These are phyloP conservation scores for Corallochytrium limacisporum DNA, from an alignment of 78 protist species.

Conservation along the genomic window DNA sequence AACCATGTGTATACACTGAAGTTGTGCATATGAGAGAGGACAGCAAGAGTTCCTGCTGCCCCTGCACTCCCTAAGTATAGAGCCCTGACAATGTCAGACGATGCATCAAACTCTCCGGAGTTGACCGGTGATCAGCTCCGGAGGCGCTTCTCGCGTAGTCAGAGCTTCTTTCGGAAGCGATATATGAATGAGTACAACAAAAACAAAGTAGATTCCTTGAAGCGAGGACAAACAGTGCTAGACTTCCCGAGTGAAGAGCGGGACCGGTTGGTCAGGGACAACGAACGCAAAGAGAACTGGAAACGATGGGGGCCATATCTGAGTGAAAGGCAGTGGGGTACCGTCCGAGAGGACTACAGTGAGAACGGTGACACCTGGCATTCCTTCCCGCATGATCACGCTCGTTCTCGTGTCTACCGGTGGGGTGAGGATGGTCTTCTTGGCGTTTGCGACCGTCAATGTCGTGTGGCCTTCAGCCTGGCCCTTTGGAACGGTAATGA, in stretches of 20 bases:
- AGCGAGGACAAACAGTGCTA: no score
- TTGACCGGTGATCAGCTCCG: neutral
- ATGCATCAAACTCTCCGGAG: neutral
- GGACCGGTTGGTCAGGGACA: neutral
- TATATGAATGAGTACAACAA: no score
- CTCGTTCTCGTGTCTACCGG: slow-evolving; percentile 48
- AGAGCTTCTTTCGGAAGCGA: no score
- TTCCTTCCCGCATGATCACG: slow-evolving; percentile 48
- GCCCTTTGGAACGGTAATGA: slow-evolving; percentile 33
- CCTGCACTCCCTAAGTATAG: no score
- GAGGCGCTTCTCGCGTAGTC: neutral
- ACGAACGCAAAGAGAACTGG: slow-evolving; percentile 6
- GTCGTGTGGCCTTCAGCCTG: slow-evolving; percentile 3
- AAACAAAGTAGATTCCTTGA: no score
- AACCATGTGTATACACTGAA: no score
- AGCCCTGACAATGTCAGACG: neutral
- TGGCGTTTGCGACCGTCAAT: slow-evolving; percentile 33
- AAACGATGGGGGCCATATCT: slow-evolving; percentile 27
- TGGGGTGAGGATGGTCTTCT: slow-evolving; percentile 76
- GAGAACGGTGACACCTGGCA: slow-evolving; percentile 47
- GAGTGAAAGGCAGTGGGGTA: slow-evolving; percentile 26
- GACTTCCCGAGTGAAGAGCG: neutral
- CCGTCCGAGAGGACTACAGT: slow-evolving; percentile 20
- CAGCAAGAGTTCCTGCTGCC: no score
- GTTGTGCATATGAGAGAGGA: no score